Evolutionary conservation across 495 filamentous ascomycete genomes (phyloP).

Genomic region (Penicillium herquei): DNA sequence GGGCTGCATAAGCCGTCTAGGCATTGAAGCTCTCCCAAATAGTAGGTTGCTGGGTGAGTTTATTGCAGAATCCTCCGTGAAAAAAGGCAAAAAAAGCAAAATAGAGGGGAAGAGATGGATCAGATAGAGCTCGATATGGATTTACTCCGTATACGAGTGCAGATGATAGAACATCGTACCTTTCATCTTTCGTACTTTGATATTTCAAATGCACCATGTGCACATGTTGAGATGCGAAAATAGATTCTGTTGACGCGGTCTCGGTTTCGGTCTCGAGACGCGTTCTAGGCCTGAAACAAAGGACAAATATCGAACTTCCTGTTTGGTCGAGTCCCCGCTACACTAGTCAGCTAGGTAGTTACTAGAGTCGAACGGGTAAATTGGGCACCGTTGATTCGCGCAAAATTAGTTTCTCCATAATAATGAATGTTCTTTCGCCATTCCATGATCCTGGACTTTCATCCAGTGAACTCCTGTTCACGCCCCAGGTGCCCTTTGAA

Average conservation of each 20-base stretch:
- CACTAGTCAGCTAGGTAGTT: too few species aligned
- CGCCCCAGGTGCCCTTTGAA: not conserved
- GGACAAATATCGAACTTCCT: not conserved
- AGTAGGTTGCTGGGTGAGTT: not conserved
- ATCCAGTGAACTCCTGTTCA: not conserved
- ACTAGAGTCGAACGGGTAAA: constrained; percentile 3
- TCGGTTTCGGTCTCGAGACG: too few species aligned
- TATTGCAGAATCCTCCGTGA: not conserved
- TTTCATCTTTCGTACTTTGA: too few species aligned
- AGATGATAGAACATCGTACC: too few species aligned
- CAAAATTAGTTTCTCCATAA: constrained; percentile 4
- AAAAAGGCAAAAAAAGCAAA: not conserved
- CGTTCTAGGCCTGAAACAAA: not conserved
- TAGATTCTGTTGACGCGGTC: not conserved
- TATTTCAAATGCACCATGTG: too few species aligned
- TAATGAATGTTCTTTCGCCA: not conserved
- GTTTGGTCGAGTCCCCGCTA: too few species aligned
- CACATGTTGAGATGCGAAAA: too few species aligned
- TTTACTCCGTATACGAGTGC: too few species aligned
- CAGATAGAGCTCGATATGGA: not conserved
- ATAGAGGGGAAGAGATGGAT: not conserved
- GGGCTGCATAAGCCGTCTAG: not conserved
- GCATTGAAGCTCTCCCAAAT: not conserved
- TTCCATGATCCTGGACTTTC: not conserved
- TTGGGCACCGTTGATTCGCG: constrained; percentile 8